A percentile compares a stretch with the other conserved stretches of the same genome.
These are phyloP conservation scores for Boletus sp. DNA, from an alignment of 768 basidiomycete genomes.

Conservation along the genomic window DNA sequence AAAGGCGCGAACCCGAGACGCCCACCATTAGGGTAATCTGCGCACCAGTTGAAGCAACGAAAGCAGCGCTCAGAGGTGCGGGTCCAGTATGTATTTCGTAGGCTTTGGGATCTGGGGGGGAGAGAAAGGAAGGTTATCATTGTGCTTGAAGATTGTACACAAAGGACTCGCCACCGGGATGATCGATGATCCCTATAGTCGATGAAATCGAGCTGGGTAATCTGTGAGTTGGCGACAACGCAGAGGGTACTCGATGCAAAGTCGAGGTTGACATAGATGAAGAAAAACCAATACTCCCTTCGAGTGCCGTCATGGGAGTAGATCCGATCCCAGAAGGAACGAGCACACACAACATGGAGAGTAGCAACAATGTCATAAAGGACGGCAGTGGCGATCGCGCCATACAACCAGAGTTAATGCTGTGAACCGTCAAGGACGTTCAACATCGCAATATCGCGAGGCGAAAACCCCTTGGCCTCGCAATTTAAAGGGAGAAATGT, in stretches of 20 bases:
- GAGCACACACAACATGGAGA: slow-evolving; percentile 25
- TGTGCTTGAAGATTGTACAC: neutral
- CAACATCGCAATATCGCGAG: slow-evolving; percentile 15
- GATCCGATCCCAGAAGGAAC: slow-evolving; percentile 27
- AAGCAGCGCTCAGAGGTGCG: slow-evolving; percentile 25
- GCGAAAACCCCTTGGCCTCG: neutral
- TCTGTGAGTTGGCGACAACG: slow-evolving; percentile 18
- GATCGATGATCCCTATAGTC: slow-evolving; percentile 31
- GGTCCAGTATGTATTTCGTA: slow-evolving; percentile 27
- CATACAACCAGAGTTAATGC: slow-evolving; percentile 25
- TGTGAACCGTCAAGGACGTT: slow-evolving; percentile 4
- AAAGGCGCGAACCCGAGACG: neutral
- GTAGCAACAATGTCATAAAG: slow-evolving; percentile 29
- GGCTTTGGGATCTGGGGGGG: slow-evolving; percentile 19
- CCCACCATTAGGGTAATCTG: slow-evolving; percentile 30
- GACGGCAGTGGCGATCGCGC: slow-evolving; percentile 26
- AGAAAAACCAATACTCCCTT: slow-evolving; percentile 27
- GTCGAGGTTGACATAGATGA: slow-evolving; percentile 28
- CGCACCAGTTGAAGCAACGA: slow-evolving; percentile 31
- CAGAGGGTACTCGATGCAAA: slow-evolving; percentile 31
- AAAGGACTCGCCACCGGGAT: slow-evolving; percentile 26
- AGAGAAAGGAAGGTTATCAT: too few relatives aligned
- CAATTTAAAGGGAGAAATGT: slow-evolving; percentile 1
- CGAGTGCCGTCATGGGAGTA: slow-evolving; percentile 1
- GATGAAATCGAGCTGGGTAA: slow-evolving; percentile 31